Conservation (phyloP, 495 filamentous ascomycete genomes). For the Xylaria intraflava region DNA sequence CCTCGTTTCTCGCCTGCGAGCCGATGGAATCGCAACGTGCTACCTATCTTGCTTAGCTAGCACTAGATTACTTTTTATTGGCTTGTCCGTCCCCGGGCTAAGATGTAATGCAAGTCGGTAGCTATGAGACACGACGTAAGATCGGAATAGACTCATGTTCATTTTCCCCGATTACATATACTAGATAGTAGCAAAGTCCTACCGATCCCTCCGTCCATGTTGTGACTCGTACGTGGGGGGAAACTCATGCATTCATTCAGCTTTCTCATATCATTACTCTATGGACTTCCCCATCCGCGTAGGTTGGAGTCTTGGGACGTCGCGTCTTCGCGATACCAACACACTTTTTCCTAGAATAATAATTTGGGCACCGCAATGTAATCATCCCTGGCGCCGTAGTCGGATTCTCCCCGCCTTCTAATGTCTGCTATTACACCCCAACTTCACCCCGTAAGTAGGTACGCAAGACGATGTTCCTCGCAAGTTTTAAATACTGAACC, state of each 20-base stretch:
- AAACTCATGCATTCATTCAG: too few species aligned
- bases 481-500: background rate
- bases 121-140: conserved; percentile 5
- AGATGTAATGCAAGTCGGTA: background rate
- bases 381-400: background rate
- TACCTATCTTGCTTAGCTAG: too few species aligned
- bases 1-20: too few species aligned
- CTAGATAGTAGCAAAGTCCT: background rate
- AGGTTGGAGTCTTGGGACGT: too few species aligned
- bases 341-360: too few species aligned
- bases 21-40: too few species aligned
- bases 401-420: background rate
- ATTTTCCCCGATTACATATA: background rate
- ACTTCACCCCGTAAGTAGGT: background rate
- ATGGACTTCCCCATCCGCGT: too few species aligned
- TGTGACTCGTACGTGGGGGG: background rate
- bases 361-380: background rate
- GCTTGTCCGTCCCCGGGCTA: too few species aligned
- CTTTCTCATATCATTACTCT: too few species aligned
- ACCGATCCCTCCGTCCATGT: background rate
- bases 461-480: background rate
- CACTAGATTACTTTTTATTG: too few species aligned
- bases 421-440: background rate
- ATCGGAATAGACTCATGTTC: background rate
- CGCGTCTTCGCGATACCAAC: too few species aligned